Evolutionary conservation across 2,329 filamentous ascomycete genomes (phyloP), one percentile per base, ranked within the genome.

Genomic region (Chaetomiaceae sp.): DNA sequence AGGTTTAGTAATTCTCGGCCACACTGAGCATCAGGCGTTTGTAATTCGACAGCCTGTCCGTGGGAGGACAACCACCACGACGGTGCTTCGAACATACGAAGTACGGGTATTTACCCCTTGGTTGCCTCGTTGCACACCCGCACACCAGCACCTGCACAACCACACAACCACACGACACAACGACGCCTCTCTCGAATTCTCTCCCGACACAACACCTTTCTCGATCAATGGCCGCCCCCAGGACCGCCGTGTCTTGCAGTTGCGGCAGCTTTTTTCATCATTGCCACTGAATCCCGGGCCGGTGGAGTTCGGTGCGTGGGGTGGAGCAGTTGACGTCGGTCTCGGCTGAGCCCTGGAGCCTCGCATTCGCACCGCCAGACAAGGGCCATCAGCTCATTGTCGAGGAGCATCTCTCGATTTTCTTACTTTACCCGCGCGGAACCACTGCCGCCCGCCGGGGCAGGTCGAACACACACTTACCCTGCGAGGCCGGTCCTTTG

Each of bases 401-500:
- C 7, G 27, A 17, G 2, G 20, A 34, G n/a, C n/a, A n/a, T n/a
- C n/a, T 21, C 34, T 21, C 13, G n/a, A 35, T 12, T 19, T n/a
- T n/a, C n/a, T n/a, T n/a, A n/a, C n/a, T n/a, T n/a, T n/a, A n/a
- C 9, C 3, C 23, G 21, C 14, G 16, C 35, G 8, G 3, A 44
- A 14, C 12, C 10, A 23, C 44, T 10, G n/a, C 48, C 16, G 17
- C 38, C 34, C 40, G 33, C 44, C 12, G 14, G 39, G 16, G 50
- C 44, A 41, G 35, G 25, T 39, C 23, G 25, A 43, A 20, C 13
- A 13, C 25, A 27, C 2, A 27, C 21, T 46, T 41, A 12, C 13
- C 27, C 43, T 19, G 47, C 51, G 51, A 44, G 43, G 51, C 51
- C 5, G 39, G 47, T 40, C 51, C 51, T 50, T 33, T 33, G 19